A percentile compares a stretch with the other conserved stretches of the same genome.
Conservation (phyloP, 2,329 filamentous ascomycete genomes). For the Aquanectria penicillioides region DNA sequence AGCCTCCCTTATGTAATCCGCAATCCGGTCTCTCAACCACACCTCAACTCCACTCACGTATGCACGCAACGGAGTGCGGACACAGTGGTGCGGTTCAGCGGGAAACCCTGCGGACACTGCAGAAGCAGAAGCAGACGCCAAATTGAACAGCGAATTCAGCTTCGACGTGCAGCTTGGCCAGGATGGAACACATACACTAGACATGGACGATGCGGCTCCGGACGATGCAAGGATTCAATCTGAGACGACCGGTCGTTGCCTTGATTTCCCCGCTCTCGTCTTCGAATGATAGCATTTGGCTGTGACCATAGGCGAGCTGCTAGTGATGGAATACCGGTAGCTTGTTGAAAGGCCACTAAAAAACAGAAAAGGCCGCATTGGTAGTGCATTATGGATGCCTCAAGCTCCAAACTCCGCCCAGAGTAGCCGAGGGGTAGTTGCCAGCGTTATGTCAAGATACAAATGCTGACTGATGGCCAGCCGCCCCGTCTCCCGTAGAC, state of each 20-base stretch:
- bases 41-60: not conserved
- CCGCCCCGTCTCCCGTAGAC: not conserved
- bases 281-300: not conserved
- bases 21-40: not conserved
- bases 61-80: not conserved
- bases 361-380: too few relatives aligned
- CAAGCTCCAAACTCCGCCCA: not conserved
- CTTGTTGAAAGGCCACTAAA: too few relatives aligned
- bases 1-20: conserved; percentile 17
- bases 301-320: too few relatives aligned
- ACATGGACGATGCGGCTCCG: not conserved
- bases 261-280: not conserved
- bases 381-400: too few relatives aligned
- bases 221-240: not conserved
- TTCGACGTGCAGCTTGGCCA: too few relatives aligned
- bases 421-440: conserved; percentile 5
- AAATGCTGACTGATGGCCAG: conserved; percentile 16
- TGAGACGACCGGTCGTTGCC: not conserved
- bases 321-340: too few relatives aligned
- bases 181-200: too few relatives aligned
- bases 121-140: too few relatives aligned
- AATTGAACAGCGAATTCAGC: too few relatives aligned
- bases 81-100: not conserved
- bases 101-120: not conserved
- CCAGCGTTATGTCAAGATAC: conserved; percentile 18